Evolutionary conservation across 306 rosid genomes (phyloP), one percentile per base, ranked within the genome.

Genomic region (Echinosophora koreensis): DNA sequence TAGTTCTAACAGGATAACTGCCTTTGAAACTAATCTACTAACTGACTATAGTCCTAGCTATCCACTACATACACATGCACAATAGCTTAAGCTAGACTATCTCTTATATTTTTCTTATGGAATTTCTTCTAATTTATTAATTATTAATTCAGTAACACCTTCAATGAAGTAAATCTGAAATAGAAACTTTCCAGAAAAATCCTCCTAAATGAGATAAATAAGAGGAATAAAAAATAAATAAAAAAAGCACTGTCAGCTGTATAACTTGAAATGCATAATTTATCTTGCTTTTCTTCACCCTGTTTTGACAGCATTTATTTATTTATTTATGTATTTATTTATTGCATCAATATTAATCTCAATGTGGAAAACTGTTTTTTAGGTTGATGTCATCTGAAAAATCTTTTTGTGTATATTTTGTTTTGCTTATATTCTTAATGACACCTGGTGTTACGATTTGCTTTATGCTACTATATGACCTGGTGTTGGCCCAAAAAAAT

Each of bases 361-460:
- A 28, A 17, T 32, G 74, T 18, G 10, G 46, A 42, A 62, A 66
- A 61, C 39, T 15, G 4, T 58, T 50, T 35, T 52, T 17, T 2
- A 12, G 64, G 12, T 69, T 41, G 41, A 32, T 56, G 51, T 22
- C 57, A 15, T 68, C 52, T 39, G 34, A 11, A 57, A 17, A 12
- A 27, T 2, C 8, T 52, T 67, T 39, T 69, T 5, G 8, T 34
- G 14, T 61, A 18, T 7, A 22, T 52, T 65, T 68, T 61, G 2
- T 10, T 72, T 49, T 69, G 64, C 81, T 28, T 69, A 61, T 75
- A 32, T 49, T 74, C 52, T 66, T 79, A 50, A 30, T 52, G 4
- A 28, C 60, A 41, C 42, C 8, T 67, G 15, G 44, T 22, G 39
- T 38, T 39, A 34, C 30, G 50, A 16, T 42, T 12, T 49, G 42